Conservation (phyloP, 2,329 filamentous ascomycete species). For the Fusarium agapanthi region DNA sequence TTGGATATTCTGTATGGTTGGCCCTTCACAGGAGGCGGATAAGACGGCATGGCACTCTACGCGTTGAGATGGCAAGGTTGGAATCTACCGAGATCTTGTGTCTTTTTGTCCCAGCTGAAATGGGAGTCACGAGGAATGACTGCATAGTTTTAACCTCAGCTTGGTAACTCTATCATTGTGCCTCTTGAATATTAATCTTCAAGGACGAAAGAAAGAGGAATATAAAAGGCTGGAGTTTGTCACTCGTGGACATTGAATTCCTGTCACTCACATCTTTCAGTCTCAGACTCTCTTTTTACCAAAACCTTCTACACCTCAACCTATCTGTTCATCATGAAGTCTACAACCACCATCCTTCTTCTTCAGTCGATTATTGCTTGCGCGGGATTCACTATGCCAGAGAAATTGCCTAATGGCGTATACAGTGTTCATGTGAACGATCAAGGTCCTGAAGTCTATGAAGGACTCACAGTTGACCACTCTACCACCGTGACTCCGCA, state of each 20-base stretch:
- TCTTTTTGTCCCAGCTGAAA: neutral
- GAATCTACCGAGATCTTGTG: neutral
- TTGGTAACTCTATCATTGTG: rapidly evolving
- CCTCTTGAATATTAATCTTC: neutral
- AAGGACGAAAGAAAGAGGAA: too few species aligned
- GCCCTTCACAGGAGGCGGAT: neutral
- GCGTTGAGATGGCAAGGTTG: neutral
- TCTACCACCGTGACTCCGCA: neutral
- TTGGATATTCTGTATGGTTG: neutral
- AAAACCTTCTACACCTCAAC: neutral
- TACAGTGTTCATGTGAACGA: neutral
- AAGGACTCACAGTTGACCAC: neutral
- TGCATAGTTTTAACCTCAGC: neutral
- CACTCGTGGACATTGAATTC: neutral
- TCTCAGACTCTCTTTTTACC: neutral
- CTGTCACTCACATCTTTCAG: neutral
- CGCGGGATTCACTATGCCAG: neutral
- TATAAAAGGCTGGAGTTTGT: neutral
- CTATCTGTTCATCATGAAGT: neutral
- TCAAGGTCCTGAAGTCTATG: neutral
- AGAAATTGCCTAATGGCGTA: neutral
- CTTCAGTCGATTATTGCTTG: neutral
- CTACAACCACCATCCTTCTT: neutral
- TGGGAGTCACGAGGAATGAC: neutral
- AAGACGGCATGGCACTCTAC: neutral